Evolutionary conservation across 441 rosid genomes (phyloP).

Genomic region (Gossypium schwendimanii): DNA sequence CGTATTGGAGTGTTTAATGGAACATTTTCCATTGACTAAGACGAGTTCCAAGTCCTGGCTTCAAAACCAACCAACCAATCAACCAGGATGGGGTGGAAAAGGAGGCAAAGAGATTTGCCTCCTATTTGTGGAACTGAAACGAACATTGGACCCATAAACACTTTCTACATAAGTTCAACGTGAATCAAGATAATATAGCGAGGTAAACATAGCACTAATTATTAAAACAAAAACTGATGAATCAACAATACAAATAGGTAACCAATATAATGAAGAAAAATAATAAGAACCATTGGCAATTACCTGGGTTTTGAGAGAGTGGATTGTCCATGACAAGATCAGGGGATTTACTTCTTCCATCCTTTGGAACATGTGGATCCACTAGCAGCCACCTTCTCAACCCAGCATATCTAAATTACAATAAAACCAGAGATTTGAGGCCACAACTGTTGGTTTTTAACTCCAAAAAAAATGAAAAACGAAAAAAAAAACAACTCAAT

Average conservation of each 20-base stretch:
- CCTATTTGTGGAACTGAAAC: not conserved
- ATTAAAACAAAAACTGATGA: not conserved
- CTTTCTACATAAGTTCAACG: not conserved
- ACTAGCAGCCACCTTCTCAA: constrained; percentile 68
- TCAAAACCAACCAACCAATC: not conserved
- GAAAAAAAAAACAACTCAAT: not conserved
- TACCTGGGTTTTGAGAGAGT: constrained; percentile 91
- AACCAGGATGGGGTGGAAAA: not conserved
- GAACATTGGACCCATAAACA: not conserved
- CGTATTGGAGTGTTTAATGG: not conserved
- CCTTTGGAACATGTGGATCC: constrained; percentile 66
- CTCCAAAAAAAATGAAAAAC: not conserved
- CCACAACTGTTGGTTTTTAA: not conserved
- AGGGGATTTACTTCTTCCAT: constrained; percentile 45
- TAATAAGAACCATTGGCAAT: constrained; percentile 5
- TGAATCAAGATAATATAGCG: not conserved
- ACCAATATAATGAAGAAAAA: not conserved
- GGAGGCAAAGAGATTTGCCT: not conserved
- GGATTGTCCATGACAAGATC: constrained; percentile 79
- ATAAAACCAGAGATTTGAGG: not conserved
- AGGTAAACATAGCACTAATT: not conserved
- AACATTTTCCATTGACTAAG: not conserved
- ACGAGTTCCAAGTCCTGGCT: not conserved
- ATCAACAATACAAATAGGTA: not conserved
- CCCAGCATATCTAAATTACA: constrained; percentile 58